Evolutionary conservation across 2,329 filamentous ascomycete genomes (phyloP).

Genomic region (Cordyceps militaris): DNA sequence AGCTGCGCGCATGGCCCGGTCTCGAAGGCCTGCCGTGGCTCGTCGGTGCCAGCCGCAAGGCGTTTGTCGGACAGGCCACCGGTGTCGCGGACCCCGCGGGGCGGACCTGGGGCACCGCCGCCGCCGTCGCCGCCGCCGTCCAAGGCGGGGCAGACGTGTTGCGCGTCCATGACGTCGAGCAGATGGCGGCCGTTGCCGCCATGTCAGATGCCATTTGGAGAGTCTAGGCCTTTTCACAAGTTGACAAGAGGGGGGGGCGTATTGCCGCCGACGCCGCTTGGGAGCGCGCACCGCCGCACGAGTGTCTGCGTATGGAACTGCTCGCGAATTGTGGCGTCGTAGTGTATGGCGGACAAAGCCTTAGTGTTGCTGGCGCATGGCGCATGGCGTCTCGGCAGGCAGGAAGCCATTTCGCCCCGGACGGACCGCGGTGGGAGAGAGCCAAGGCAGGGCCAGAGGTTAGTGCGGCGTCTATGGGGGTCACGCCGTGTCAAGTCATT

Average conservation of each 20-base stretch:
- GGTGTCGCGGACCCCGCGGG: conserved; percentile 64
- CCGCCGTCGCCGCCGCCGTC: conserved; percentile 77
- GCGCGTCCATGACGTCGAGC: conserved; percentile 79
- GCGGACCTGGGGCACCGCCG: conserved; percentile 78
- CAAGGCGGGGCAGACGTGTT: conserved; percentile 86
- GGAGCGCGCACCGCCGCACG: background rate
- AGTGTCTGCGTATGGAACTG: background rate
- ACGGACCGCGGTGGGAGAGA: too few relatives aligned
- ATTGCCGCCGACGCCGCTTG: background rate
- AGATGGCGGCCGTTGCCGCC: conserved; percentile 77
- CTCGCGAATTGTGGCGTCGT: background rate
- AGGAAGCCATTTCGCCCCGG: background rate
- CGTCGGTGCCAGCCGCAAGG: conserved; percentile 80
- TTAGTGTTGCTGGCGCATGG: too few relatives aligned
- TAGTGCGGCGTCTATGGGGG: background rate
- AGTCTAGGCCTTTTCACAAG: conserved; percentile 21
- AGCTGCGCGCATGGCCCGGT: conserved; percentile 57
- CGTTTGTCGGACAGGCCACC: conserved; percentile 78
- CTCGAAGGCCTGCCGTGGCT: conserved; percentile 76
- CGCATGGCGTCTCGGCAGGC: background rate
- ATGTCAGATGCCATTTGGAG: conserved; percentile 94
- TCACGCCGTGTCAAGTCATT: background rate
- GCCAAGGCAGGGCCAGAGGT: too few relatives aligned
- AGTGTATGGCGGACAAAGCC: background rate
- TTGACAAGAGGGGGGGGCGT: background rate